Evolutionary conservation across 495 filamentous ascomycete genomes (phyloP).

Genomic region (Daldinia vernicosa): DNA sequence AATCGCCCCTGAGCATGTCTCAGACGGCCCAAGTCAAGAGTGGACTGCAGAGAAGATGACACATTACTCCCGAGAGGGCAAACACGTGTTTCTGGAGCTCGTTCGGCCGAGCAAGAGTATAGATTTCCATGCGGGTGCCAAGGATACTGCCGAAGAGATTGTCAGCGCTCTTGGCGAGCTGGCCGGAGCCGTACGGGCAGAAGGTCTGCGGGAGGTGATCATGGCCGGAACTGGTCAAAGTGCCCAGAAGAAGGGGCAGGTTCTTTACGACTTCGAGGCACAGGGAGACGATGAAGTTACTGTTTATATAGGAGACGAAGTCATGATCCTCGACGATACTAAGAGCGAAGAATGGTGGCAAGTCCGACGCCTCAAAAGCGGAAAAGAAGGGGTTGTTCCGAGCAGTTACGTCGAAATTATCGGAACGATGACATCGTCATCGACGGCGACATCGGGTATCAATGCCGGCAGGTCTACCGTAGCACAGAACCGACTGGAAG

Average conservation of each 20-base stretch:
- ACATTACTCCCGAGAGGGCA: constrained; percentile 96
- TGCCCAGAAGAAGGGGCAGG: constrained; percentile 77
- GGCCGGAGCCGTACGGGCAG: constrained; percentile 81
- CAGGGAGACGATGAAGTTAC: constrained; percentile 97
- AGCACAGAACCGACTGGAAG: constrained; percentile 85
- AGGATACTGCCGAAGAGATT: constrained; percentile 95
- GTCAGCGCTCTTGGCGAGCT: constrained; percentile 87
- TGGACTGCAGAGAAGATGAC: constrained; percentile 94
- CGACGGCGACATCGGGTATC: constrained; percentile 55
- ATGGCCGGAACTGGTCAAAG: constrained; percentile 73
- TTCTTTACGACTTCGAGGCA: constrained; percentile 95
- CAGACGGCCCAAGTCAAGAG: constrained; percentile 83
- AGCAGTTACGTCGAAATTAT: constrained; percentile 93
- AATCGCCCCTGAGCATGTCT: constrained; percentile 83
- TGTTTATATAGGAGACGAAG: constrained; percentile 87
- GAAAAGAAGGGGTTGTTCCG: constrained; percentile 96
- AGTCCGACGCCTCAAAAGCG: constrained; percentile 87
- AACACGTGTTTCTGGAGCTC: constrained; percentile 96
- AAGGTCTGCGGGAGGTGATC: constrained; percentile 86
- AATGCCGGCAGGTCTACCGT: constrained; percentile 76
- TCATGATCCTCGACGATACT: constrained; percentile 85
- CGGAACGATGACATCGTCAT: constrained; percentile 61
- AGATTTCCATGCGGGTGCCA: constrained; percentile 96
- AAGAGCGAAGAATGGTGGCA: constrained; percentile 99
- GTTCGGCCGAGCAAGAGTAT: constrained; percentile 89